A percentile compares a stretch with the other conserved stretches of the same genome.
These are phyloP conservation scores for Candida boidinii DNA, from an alignment of 805 yeast species.

Conservation along the genomic window DNA sequence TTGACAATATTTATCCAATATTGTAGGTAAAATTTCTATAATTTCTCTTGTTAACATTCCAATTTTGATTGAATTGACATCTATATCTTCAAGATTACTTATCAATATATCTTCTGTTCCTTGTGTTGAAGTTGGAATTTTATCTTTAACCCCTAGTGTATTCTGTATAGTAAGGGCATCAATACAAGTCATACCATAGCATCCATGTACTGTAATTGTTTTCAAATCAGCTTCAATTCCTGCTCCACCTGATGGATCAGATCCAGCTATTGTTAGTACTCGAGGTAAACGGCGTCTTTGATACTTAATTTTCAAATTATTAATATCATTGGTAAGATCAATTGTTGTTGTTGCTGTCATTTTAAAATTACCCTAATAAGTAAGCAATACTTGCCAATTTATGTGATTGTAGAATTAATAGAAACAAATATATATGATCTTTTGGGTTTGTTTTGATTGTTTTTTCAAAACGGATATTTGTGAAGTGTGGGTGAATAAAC, in stretches of 20 bases:
- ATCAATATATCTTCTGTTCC: constrained; percentile 42
- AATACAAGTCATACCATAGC: constrained; percentile 71
- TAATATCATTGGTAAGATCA: not conserved
- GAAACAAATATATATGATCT: no score
- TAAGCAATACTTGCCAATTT: no score
- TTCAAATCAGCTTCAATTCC: constrained; percentile 89
- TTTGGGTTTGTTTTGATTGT: no score
- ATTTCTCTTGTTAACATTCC: constrained; percentile 63
- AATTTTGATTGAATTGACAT: constrained; percentile 64
- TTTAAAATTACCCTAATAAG: not conserved
- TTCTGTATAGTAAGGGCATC: constrained; percentile 82
- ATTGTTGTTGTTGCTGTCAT: not conserved
- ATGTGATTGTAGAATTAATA: no score
- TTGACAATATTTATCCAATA: constrained; percentile 22
- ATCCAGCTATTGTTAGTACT: constrained; percentile 56
- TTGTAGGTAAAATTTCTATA: constrained; percentile 33
- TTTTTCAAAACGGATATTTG: no score
- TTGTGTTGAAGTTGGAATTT: constrained; percentile 35
- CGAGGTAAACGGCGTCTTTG: constrained; percentile 23
- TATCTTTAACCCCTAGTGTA: constrained; percentile 35
- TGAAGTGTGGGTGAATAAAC: no score
- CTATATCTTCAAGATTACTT: constrained; percentile 52
- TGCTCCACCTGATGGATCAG: constrained; percentile 88
- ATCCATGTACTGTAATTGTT: constrained; percentile 70
- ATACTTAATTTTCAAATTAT: no score